Evolutionary conservation across 371 early-diverging fungal species (phyloP), one percentile per base, ranked within the genome.

Genomic region (Mucor saturninus): DNA sequence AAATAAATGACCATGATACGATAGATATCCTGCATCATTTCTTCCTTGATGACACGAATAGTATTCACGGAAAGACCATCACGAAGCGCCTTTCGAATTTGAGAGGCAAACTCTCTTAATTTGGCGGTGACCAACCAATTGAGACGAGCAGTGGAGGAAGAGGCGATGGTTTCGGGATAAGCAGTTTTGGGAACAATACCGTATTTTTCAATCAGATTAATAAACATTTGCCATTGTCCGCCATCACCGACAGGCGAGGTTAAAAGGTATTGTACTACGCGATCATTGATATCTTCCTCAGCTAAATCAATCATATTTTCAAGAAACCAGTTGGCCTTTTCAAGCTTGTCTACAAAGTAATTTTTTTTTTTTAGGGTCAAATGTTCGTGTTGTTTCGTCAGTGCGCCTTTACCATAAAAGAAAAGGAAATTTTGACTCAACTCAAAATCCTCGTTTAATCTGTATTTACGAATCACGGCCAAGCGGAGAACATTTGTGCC

Each of bases 151-250:
- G 91, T 80, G 63, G 68, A 84, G 32, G 88, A 86, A 4, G 90
- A 87, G 50, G 89, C 80, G 65, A 68, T 81, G 5, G 85, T 86
- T 71, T 93, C 93, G 3, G 93, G 92, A 61, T 81, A 93, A 6
- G 79, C 81, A 1, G 80, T 72, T 64, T 92, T 92, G 46, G 93
- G 92, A 8, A 91, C 90, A 6, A 91, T 80, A 52, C 92, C 92
- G 61, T 92, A 91, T 46, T 91, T 90, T 53, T 89, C 81, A 15
- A 93, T 83, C 26, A 93, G 67, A 43, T 84, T 86, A 59, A 92
- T 80, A 60, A 92, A 85, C 92, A 93, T 92, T 62, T 91, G 90
- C 87, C 89, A 93, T 73, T 92, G 93, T 5, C 91, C 93, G 48
- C 77, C 75, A 64, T 78, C 76, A 35, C 75, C 76, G 29, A 92